phyloP scores from a whole-genome alignment of 352 stramenopile genomes.

The Phytopythium boreale region DNA sequence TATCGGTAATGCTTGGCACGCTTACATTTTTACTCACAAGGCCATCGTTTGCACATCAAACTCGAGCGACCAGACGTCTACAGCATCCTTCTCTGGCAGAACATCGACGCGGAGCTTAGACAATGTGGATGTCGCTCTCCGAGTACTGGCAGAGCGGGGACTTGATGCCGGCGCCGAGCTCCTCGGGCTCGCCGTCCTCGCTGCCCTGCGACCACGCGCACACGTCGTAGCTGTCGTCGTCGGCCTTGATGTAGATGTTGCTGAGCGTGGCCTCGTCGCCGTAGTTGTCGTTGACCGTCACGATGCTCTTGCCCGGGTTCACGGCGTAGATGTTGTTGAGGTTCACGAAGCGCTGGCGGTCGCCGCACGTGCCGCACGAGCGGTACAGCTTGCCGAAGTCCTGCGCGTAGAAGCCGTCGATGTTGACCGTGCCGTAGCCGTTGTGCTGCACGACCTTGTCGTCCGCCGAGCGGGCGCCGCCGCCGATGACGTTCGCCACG shows the following conservation, averaged over 20 bases:
- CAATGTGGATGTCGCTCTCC: conserved; percentile 26
- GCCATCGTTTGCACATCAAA: neutral
- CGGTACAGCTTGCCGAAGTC: conserved; percentile 38
- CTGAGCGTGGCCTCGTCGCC: conserved; percentile 30
- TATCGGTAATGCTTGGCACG: neutral
- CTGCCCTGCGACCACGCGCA: conserved; percentile 15
- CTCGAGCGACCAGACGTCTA: neutral
- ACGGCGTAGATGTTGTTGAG: conserved; percentile 33
- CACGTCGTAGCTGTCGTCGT: conserved; percentile 18
- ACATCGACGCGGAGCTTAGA: conserved; percentile 2
- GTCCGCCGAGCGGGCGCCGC: conserved; percentile 20
- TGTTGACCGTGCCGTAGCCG: conserved; percentile 33
- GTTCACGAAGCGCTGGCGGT: conserved; percentile 29
- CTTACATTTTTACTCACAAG: neutral
- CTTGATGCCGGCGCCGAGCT: conserved; percentile 34
- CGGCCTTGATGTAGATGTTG: conserved; percentile 32
- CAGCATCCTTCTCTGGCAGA: neutral
- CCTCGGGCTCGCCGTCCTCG: conserved; percentile 22
- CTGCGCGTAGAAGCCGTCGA: conserved; percentile 41
- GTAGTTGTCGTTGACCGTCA: conserved; percentile 39
- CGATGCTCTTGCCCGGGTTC: conserved; percentile 31
- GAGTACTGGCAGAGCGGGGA: conserved; percentile 28
- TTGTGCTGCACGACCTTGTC: conserved; percentile 50
- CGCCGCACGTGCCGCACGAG: conserved; percentile 27
- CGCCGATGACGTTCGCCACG: conserved; percentile 27